Base-by-base conservation (phyloP, 805 yeast genomes). In the Cyberlindnera mrakii region DNA sequence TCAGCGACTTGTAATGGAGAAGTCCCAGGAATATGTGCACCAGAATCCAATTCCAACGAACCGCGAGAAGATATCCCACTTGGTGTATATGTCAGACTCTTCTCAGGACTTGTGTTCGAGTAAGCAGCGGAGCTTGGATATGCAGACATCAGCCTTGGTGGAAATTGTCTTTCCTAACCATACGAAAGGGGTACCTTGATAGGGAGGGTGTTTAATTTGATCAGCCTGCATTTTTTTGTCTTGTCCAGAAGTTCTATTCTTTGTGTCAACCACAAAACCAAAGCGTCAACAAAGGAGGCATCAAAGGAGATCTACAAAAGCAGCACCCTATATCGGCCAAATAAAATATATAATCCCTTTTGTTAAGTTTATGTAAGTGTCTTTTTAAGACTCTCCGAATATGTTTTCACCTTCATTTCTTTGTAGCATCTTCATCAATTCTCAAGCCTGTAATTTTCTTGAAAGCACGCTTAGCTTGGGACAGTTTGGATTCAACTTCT, bases 391-490 rank as follows among this genome's bases (percentile, higher is more conserved):
- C 33, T n/a, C 16, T 30, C 16, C 16, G 8, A 5, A 15, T 30
- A n/a, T 33, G 8, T 23, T 14, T 20, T 30, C 16, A 44, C n/a
- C 19, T 14, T 43, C 58, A 62, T 54, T 66, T 74, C 58, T 74
- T 77, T 27, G 79, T 72, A 16, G 78, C 83, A 31, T 75, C 79
- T 45, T 76, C 83, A 45, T 77, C 83, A 25, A 83, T 60, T 54
- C 80, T 78, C 61, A 85, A 68, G 5, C 91, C 91, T n/a, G 90
- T 81, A 50, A 70, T 71, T 57, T 23, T 57, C 53, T 42, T 67
- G 63, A 35, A 78, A 48, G 31, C 55, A 47, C 41, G 62, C 52
- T 51, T 65, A 62, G 48, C 37, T 3, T 10, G 30, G 18, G 35
- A 36, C 19, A 47, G 19, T 33, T 41, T 36, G 6, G 50, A 46